Evolutionary conservation across 208 protist species (phyloP).

Genomic region (Balamuthia mandrillaris): DNA sequence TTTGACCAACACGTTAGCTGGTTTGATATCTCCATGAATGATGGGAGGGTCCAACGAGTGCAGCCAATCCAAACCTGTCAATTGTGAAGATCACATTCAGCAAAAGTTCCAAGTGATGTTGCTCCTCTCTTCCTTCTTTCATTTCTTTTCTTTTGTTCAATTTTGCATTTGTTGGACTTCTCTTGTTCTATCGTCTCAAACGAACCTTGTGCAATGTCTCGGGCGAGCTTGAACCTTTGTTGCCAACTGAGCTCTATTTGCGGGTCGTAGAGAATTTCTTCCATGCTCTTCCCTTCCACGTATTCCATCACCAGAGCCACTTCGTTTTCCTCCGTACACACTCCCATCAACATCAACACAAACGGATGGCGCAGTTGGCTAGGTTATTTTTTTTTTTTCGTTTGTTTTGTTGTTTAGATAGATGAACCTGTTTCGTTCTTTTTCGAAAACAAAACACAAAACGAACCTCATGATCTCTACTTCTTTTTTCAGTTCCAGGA

Average conservation of each 20-base stretch:
- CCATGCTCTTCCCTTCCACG: conserved; percentile 12
- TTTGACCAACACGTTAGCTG: conserved; percentile 14
- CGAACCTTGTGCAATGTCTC: not conserved
- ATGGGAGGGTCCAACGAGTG: conserved; percentile 24
- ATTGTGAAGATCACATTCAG: not conserved
- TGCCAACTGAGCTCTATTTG: not conserved
- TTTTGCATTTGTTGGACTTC: too few relatives aligned
- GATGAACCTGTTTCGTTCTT: not conserved
- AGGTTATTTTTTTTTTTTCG: not conserved
- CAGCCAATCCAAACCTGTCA: conserved; percentile 26
- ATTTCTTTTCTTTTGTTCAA: not conserved
- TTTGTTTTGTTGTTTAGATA: not conserved
- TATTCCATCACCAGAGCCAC: conserved; percentile 66
- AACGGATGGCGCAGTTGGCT: conserved; percentile 54
- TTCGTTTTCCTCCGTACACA: conserved; percentile 57
- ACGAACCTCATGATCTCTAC: not conserved
- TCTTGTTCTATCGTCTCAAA: not conserved
- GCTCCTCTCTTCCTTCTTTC: not conserved
- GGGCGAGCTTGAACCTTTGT: not conserved
- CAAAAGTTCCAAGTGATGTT: not conserved
- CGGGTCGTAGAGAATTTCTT: not conserved
- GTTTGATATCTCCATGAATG: conserved; percentile 34
- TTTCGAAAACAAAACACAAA: not conserved
- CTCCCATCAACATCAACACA: conserved; percentile 66
- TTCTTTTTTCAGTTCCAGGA: conserved; percentile 20